phyloP scores from a whole-genome alignment of 1,284 basidiomycete genomes.

The Puccinia coronata region DNA sequence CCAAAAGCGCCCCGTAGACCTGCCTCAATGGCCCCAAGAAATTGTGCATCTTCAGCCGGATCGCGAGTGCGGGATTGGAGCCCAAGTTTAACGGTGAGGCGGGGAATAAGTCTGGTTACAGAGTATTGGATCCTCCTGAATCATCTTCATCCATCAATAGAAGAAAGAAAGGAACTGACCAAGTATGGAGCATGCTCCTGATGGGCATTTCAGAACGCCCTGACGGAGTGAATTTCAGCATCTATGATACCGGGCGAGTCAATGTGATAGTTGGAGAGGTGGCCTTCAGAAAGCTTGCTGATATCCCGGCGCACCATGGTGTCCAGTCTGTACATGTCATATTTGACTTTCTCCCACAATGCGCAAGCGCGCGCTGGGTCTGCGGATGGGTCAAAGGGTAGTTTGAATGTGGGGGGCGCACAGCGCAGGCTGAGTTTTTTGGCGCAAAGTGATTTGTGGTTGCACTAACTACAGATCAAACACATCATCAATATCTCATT shows the following conservation, averaged over 20 bases:
- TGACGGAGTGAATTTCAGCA: conserved; percentile 72
- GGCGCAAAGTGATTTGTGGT: conserved; percentile 69
- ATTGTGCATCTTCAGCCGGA: conserved; percentile 70
- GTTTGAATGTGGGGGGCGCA: conserved; percentile 66
- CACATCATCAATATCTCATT: conserved; percentile 1
- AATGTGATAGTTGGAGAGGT: conserved; percentile 78
- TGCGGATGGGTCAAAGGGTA: conserved; percentile 66
- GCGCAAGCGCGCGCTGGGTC: conserved; percentile 65
- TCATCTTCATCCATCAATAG: no score
- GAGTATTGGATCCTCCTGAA: no score
- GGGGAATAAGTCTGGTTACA: conserved; percentile 59
- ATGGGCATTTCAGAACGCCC: conserved; percentile 71
- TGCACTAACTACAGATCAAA: conserved; percentile 65
- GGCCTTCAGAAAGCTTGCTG: conserved; percentile 73
- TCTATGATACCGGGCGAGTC: conserved; percentile 69
- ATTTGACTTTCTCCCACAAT: conserved; percentile 68
- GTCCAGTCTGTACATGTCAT: conserved; percentile 68
- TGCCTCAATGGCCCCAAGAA: conserved; percentile 63
- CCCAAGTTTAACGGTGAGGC: conserved; percentile 64
- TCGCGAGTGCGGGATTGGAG: conserved; percentile 63
- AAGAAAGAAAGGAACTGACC: conserved; percentile 61
- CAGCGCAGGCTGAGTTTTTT: conserved; percentile 78
- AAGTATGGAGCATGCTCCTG: conserved; percentile 75
- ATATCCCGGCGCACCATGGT: conserved; percentile 72
- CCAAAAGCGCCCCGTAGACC: conserved; percentile 65